Base-by-base conservation (phyloP, 805 yeast genomes). In the Kockiozyma suomiensis region DNA sequence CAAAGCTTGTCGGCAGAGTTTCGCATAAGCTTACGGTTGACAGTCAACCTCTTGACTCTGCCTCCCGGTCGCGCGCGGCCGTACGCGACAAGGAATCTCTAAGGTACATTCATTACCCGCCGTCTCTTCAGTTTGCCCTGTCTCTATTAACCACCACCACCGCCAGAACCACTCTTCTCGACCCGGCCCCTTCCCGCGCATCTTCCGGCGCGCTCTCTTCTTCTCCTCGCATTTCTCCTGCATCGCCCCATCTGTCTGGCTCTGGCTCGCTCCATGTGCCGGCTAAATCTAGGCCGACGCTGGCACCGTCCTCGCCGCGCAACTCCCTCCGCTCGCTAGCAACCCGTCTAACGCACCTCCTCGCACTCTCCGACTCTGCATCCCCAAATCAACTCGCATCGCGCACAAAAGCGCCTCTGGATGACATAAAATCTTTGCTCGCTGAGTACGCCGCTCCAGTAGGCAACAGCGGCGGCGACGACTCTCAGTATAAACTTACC, bases 311-410 rank as follows among this genome's bases (percentile, higher is more conserved):
- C 15, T 57, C 70, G 21, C 55, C 67, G 17, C 56, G 68, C 12
- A 65, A 66, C 46, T 58, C 69, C 28, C 54, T 66, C 35, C 50
- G 66, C 19, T 64, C 68, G 17, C 66, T 70, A 26, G 57, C 69
- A n/a, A 70, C 65, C 65, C 76, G 79, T 53, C 72, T 82, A 40
- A 66, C 81, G 23, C 80, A 79, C 62, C 69, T 78, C 26, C 66
- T 82, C 38, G 82, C 85, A 0, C 69, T 82, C 43, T 85, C 83
- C 0, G 59, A 55, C 28, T 84, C 85, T 1, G 69, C 72, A 17
- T 68, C 81, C 0, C 62, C 70, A 1, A 65, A 68, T 2, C 71
- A 71, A 1, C 65, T 82, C 12, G 60, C 72, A 7, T 62, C 64
- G 33, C 68, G 71, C 23, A 70, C 76, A 0, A 73, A 73, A 50